Conservation (phyloP, 2,329 filamentous ascomycete species). For the Pyrenochaeta sp. region DNA sequence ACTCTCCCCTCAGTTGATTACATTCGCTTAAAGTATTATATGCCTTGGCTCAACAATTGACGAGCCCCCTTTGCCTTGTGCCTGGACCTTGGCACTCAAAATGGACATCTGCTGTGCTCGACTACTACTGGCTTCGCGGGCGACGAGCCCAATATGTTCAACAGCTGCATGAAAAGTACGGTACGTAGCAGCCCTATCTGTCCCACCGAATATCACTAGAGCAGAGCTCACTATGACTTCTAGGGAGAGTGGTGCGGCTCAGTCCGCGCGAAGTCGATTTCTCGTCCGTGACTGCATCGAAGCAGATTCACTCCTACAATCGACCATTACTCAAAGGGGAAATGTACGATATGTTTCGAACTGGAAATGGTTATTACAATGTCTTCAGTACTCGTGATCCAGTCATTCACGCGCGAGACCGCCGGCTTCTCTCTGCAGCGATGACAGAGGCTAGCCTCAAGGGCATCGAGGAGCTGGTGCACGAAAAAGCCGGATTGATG, state of each 20-base stretch:
- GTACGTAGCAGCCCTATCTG: not conserved
- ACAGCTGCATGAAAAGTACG: not conserved
- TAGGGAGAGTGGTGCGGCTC: not conserved
- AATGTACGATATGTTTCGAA: not conserved
- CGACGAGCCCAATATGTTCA: not conserved
- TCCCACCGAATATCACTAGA: not conserved
- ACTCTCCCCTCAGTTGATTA: no score
- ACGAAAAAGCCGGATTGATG: slow-evolving; percentile 49
- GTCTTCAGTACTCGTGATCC: not conserved
- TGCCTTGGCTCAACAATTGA: no score
- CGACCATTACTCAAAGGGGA: not conserved
- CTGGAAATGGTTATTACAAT: not conserved
- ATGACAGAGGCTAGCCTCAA: slow-evolving; percentile 12
- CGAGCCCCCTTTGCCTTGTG: not conserved
- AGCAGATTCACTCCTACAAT: not conserved
- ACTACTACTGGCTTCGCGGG: not conserved
- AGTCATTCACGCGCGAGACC: not conserved
- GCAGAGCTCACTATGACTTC: not conserved
- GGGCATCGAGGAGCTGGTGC: slow-evolving; percentile 43
- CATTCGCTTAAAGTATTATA: no score
- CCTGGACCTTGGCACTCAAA: not conserved
- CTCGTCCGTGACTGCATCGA: not conserved
- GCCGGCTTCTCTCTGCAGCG: not conserved
- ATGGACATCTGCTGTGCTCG: not conserved
- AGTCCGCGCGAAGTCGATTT: not conserved